Conservation (phyloP, 495 filamentous ascomycete genomes). For the Podospora bellae-mahoneyi region DNA sequence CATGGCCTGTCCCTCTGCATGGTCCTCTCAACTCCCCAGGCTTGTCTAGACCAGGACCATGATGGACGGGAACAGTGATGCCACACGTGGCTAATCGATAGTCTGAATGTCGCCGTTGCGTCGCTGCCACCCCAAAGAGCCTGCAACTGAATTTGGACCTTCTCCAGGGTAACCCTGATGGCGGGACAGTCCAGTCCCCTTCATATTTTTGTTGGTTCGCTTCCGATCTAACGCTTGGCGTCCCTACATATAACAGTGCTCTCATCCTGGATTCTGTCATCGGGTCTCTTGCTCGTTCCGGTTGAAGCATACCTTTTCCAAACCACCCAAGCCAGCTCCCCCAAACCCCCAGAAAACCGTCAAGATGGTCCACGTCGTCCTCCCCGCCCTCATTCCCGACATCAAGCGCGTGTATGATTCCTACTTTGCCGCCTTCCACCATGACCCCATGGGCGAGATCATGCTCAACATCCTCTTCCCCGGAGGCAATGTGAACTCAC, state of each 20-base stretch:
- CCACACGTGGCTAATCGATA: slow-evolving; percentile 4
- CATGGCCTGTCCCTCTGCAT: background rate
- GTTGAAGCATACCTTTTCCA: background rate
- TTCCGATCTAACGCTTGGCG: background rate
- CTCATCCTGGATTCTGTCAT: background rate
- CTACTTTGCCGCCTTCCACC: slow-evolving; percentile 39
- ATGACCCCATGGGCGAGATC: slow-evolving; percentile 29
- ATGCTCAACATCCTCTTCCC: slow-evolving; percentile 38
- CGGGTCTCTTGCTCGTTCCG: background rate
- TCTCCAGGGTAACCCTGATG: background rate
- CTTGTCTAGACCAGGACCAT: background rate
- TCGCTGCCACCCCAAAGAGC: background rate
- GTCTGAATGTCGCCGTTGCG: background rate
- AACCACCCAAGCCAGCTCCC: background rate
- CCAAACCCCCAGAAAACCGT: background rate
- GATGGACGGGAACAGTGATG: background rate
- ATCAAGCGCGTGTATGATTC: slow-evolving; percentile 35
- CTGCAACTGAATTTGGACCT: background rate
- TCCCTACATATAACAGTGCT: background rate
- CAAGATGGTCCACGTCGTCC: slow-evolving; percentile 32
- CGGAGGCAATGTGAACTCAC: slow-evolving; percentile 18
- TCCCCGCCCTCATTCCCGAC: slow-evolving; percentile 39
- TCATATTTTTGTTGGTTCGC: background rate
- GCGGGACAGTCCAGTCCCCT: background rate
- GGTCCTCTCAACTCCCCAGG: background rate